Evolutionary conservation across 1,284 basidiomycete genomes (phyloP), one percentile per base, ranked within the genome.

Genomic region (Cryptococcus wingfieldii): DNA sequence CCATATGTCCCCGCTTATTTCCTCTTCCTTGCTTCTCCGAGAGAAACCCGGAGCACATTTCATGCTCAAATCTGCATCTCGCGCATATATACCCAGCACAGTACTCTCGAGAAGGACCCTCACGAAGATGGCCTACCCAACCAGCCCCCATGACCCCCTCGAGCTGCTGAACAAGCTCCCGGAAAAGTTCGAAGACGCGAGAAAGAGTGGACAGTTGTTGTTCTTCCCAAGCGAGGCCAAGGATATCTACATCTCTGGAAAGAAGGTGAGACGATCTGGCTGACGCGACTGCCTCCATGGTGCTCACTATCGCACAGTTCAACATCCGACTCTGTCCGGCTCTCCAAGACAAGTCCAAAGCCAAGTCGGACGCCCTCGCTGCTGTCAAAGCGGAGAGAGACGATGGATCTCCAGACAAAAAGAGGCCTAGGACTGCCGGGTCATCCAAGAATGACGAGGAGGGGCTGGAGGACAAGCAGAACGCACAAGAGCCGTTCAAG

Each of bases 311-410:
- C 5, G 13, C 6, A 14, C 45, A 94, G 90, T 92, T 88, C 74
- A 82, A 91, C 74, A 82, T 94, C 55, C 81, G 86, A 56, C 72
- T 89, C 19, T 93, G 90, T 67, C 87, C 89, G 19, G 87, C 89
- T 0, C 77, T 94, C 39, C 84, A 86, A 68, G 81, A 87, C 62
- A 94, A 93, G 71, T 53, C 64, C 13, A 67, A 67, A 59, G 68
- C 65, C n/a, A 70, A 74, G 49, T 45, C 34, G 5, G 65, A 67
- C 38, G 60, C 60, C 27, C 59, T 69, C 14, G 63, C 60, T n/a
- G 50, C 63, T 34, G 51, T 60, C 2, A 45, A 27, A 39, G 51
- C 19, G 25, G 51, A 57, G 38, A 50, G 51, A 5, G 23, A 47
- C 10, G 50, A 52, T 18, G 52, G 56, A 2, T 62, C 64, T 2